Evolutionary conservation across 345 rosid species (phyloP).

Genomic region (Rubroshorea leprosula): DNA sequence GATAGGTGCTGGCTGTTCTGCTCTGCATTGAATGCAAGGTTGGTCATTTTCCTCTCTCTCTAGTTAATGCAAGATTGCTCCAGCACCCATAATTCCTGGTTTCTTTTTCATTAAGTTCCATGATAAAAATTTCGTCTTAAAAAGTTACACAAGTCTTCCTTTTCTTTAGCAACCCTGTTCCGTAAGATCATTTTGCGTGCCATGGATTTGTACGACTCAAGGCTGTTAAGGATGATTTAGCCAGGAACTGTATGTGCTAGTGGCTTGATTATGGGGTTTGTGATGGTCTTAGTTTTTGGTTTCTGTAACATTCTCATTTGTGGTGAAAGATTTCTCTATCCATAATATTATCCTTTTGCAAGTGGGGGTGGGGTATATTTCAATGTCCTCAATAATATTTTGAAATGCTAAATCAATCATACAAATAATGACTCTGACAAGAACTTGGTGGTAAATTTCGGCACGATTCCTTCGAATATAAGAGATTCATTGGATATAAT

Average conservation of each 20-base stretch:
- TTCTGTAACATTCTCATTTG: slow-evolving; percentile 9
- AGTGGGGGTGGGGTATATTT: slow-evolving; percentile 15
- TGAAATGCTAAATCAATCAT: slow-evolving; percentile 14
- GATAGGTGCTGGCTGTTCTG: slow-evolving; percentile 12
- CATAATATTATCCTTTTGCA: slow-evolving; percentile 11
- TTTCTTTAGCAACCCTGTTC: too few relatives aligned
- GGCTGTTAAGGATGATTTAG: background rate
- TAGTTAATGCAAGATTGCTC: slow-evolving; percentile 13
- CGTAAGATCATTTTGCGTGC: too few relatives aligned
- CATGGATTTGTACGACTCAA: slow-evolving; percentile 4
- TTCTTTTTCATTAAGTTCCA: too few relatives aligned
- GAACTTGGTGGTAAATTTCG: background rate
- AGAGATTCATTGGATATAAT: too few relatives aligned
- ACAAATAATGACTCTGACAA: slow-evolving; percentile 1
- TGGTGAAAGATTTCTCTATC: slow-evolving; percentile 14
- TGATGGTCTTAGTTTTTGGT: background rate
- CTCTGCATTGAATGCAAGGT: slow-evolving; percentile 30
- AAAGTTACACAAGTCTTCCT: too few relatives aligned
- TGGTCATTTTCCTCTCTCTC: slow-evolving; percentile 18
- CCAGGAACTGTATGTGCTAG: background rate
- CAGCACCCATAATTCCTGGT: slow-evolving; percentile 16
- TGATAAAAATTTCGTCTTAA: too few relatives aligned
- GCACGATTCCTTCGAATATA: too few relatives aligned
- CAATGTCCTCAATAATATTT: slow-evolving; percentile 5
- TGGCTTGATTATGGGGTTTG: background rate